A percentile compares a stretch with the other conserved stretches of the same genome.
Evolutionary conservation across 176 grass and related monocot genomes (phyloP).

Genomic region (Melocanna baccifera): DNA sequence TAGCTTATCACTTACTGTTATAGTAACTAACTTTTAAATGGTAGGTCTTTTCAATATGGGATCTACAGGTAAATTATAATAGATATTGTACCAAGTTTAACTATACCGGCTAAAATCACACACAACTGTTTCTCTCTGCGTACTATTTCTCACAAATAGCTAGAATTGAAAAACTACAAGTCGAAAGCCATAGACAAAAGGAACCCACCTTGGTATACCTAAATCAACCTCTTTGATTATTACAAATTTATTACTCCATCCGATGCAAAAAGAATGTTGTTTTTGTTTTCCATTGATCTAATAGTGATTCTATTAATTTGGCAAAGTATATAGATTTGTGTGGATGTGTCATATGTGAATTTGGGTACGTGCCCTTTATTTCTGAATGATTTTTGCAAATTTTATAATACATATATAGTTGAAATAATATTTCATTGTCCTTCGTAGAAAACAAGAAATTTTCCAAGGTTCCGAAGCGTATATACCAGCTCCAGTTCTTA

Average conservation of each 20-base stretch:
- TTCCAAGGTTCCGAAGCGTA: neutral
- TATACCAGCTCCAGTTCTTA: neutral
- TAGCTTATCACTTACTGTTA: too few species aligned
- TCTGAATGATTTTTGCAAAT: neutral
- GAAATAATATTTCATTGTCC: neutral
- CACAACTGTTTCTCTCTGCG: too few species aligned
- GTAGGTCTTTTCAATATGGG: rapidly evolving
- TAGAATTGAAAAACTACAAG: too few species aligned
- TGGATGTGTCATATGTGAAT: neutral
- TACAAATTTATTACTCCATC: neutral
- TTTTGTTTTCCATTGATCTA: neutral
- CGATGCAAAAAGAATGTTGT: neutral
- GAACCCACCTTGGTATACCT: too few species aligned
- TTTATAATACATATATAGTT: neutral
- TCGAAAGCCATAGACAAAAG: too few species aligned
- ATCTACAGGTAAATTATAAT: too few species aligned
- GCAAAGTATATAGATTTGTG: neutral
- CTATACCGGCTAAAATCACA: too few species aligned
- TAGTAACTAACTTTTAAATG: too few species aligned
- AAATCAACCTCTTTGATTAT: neutral
- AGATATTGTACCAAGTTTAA: too few species aligned
- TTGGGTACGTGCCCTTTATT: neutral
- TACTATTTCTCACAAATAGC: too few species aligned
- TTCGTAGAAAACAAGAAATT: neutral
- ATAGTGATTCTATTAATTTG: neutral